Conservation (phyloP, 768 basidiomycete species). For the Fomitopsis pulvina region DNA sequence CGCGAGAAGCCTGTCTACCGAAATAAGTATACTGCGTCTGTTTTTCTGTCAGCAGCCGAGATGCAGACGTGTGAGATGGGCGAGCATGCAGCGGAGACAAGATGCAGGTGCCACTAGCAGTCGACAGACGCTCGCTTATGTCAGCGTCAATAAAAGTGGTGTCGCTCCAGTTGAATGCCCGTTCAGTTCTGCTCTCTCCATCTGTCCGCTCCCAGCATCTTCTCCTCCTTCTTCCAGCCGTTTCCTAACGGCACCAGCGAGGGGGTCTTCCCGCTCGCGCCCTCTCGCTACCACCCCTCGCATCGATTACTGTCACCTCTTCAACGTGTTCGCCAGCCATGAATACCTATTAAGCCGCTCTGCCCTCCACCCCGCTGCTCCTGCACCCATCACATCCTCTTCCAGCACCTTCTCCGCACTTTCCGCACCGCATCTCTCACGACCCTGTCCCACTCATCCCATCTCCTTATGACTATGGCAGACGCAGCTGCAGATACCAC, state of each 20-base stretch:
- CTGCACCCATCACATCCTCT: constrained; percentile 14
- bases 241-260: constrained; percentile 18
- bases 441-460: constrained; percentile 17
- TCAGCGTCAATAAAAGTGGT: constrained; percentile 19
- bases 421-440: constrained; percentile 16
- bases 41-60: not conserved
- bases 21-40: constrained; percentile 4
- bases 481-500: constrained; percentile 44
- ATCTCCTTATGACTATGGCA: constrained; percentile 30
- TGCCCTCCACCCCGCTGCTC: constrained; percentile 13
- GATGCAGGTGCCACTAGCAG: constrained; percentile 1
- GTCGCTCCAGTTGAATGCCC: constrained; percentile 15
- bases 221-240: constrained; percentile 12
- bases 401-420: constrained; percentile 14
- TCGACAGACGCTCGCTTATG: constrained; percentile 5
- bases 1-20: not conserved
- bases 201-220: constrained; percentile 13
- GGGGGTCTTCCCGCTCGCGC: constrained; percentile 21
- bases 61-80: not conserved
- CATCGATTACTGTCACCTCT: constrained; percentile 5
- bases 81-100: constrained; percentile 1
- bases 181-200: constrained; percentile 6
- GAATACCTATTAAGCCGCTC: constrained; percentile 29
- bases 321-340: constrained; percentile 29
- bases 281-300: constrained; percentile 16